These are phyloP conservation scores for Trichoderma semiorbis DNA, from an alignment of 2,329 filamentous ascomycete species.

Conservation along the genomic window DNA sequence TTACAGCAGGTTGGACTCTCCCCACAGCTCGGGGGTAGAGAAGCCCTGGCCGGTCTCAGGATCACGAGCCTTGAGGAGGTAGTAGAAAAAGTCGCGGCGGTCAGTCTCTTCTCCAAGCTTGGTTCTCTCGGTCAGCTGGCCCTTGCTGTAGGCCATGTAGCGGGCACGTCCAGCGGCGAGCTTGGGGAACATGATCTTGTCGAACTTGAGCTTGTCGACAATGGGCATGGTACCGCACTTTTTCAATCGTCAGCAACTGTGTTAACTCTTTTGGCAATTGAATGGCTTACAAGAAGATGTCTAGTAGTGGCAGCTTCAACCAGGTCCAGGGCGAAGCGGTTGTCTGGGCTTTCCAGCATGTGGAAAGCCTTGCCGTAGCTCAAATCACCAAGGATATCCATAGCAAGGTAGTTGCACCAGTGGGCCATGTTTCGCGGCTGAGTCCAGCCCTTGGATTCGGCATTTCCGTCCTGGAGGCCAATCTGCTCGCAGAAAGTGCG, in stretches of 20 bases:
- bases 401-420: constrained; percentile 60
- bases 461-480: constrained; percentile 39
- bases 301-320: constrained; percentile 66
- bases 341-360: constrained; percentile 57
- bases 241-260: not conserved
- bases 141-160: constrained; percentile 69
- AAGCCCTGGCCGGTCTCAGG: constrained; percentile 68
- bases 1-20: constrained; percentile 64
- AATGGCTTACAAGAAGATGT: constrained; percentile 60
- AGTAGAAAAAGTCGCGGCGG: constrained; percentile 73
- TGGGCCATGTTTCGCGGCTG: constrained; percentile 58
- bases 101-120: constrained; percentile 62
- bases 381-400: constrained; percentile 60
- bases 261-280: not conserved
- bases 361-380: constrained; percentile 61
- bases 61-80: constrained; percentile 67
- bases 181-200: constrained; percentile 64
- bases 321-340: constrained; percentile 63
- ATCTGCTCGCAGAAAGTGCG: constrained; percentile 63
- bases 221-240: constrained; percentile 71
- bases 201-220: constrained; percentile 62
- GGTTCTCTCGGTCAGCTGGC: constrained; percentile 63
- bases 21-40: constrained; percentile 64
- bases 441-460: constrained; percentile 55
- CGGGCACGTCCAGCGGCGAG: constrained; percentile 64